Conservation (phyloP, 306 rosid genomes). For the Datisca glomerata region DNA sequence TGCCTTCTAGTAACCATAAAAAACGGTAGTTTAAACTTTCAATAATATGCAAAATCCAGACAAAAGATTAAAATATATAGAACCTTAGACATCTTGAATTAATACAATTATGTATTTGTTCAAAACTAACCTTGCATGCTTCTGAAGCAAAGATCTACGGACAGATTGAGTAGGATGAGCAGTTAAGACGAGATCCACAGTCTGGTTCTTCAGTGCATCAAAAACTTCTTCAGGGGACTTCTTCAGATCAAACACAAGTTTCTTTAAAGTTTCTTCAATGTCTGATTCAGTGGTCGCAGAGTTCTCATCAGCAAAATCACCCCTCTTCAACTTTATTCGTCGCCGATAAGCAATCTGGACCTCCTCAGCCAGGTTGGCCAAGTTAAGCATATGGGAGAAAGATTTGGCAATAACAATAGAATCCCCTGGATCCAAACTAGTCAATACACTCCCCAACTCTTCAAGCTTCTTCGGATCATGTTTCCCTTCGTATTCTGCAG, state of each 20-base stretch:
- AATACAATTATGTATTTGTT: not conserved
- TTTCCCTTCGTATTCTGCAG: constrained; percentile 92
- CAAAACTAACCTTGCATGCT: constrained; percentile 74
- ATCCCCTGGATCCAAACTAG: constrained; percentile 93
- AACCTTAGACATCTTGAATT: no score
- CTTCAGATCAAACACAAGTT: constrained; percentile 55
- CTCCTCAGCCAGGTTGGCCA: constrained; percentile 99
- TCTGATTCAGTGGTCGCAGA: constrained; percentile 95
- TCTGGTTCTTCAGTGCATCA: constrained; percentile 94
- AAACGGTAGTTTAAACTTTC: constrained; percentile 3
- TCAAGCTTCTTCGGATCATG: constrained; percentile 73
- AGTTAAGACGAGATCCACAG: constrained; percentile 89
- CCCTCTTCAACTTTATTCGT: constrained; percentile 84
- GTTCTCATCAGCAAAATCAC: constrained; percentile 72
- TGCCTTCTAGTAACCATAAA: no score
- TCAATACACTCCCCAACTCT: constrained; percentile 69
- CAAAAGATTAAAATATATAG: no score
- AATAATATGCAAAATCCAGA: not conserved
- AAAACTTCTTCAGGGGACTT: constrained; percentile 93
- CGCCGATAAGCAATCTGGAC: constrained; percentile 90
- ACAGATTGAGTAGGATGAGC: constrained; percentile 98
- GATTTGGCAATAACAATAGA: constrained; percentile 87
- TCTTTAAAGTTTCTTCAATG: constrained; percentile 92
- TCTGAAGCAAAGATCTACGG: constrained; percentile 95
- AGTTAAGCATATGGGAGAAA: constrained; percentile 94